Conservation (phyloP, 2,329 filamentous ascomycete genomes). For the Emergomyces orientalis region DNA sequence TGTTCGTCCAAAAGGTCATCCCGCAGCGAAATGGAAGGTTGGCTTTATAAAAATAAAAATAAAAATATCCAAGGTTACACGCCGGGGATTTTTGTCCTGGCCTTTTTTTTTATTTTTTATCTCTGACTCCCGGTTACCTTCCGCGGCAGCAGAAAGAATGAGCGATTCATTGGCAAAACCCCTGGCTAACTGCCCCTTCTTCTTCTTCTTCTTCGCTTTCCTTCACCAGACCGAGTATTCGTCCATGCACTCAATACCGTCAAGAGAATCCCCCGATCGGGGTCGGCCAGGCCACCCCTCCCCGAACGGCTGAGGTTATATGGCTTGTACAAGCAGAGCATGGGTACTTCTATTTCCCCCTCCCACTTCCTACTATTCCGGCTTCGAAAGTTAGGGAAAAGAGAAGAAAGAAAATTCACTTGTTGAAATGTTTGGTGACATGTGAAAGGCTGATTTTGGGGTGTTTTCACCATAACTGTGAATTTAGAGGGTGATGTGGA, state of each 20-base stretch:
- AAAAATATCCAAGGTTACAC: not conserved
- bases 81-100: not conserved
- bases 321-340: conserved; percentile 97
- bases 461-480: not conserved
- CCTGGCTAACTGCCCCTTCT: not conserved
- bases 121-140: not conserved
- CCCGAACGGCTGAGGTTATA: conserved; percentile 82
- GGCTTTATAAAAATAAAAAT: not conserved
- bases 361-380: not conserved
- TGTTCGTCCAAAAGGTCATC: not conserved
- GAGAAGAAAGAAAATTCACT: not conserved
- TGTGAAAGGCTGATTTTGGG: conserved; percentile 14
- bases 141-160: not conserved
- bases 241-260: conserved; percentile 98
- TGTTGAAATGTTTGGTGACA: not conserved
- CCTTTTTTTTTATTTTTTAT: not conserved
- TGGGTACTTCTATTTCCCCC: conserved; percentile 45
- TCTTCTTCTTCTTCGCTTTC: not conserved
- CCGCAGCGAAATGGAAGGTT: not conserved
- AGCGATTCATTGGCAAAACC: too few species aligned
- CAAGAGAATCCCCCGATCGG: conserved; percentile 92
- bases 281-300: conserved; percentile 77
- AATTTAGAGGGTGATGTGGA: conserved; percentile 77
- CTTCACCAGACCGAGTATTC: conserved; percentile 76
- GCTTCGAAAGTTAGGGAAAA: not conserved